Percentiles rank a stretch among this genome's conserved stretches.
These are phyloP conservation scores for Hymenoscyphus linearis DNA, from an alignment of 2,329 filamentous ascomycete genomes.

Conservation along the genomic window DNA sequence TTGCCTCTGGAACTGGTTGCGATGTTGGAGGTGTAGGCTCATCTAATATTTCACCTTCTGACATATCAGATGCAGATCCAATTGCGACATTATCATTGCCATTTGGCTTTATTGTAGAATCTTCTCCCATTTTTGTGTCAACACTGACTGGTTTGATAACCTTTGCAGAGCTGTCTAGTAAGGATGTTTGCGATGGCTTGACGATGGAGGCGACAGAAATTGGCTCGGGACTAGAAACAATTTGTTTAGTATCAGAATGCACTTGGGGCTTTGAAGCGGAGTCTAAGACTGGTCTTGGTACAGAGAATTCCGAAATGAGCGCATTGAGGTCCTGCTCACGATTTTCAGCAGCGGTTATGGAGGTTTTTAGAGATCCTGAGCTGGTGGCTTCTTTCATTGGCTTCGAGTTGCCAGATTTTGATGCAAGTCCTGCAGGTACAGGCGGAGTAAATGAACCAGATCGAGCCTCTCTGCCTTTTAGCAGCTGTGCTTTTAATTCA, in stretches of 20 bases:
- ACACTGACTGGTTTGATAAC: constrained; percentile 13
- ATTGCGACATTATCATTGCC: neutral
- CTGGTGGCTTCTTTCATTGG: constrained; percentile 15
- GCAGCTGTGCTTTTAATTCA: constrained; percentile 30
- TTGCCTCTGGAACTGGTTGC: constrained; percentile 14
- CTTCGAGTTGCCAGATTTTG: constrained; percentile 7
- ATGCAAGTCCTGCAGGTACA: neutral
- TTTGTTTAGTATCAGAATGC: constrained; percentile 7
- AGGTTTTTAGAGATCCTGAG: constrained; percentile 19
- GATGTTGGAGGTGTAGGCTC: constrained; percentile 19
- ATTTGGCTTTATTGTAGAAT: constrained; percentile 8
- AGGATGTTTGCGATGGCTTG: constrained; percentile 16
- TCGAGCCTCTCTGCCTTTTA: constrained; percentile 24
- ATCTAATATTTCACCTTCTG: constrained; percentile 33
- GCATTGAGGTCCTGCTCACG: constrained; percentile 23
- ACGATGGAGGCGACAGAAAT: neutral
- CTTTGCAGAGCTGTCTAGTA: constrained; percentile 22
- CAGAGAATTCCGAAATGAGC: constrained; percentile 27
- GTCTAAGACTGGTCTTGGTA: constrained; percentile 15
- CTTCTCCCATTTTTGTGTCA: constrained; percentile 11
- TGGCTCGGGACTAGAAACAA: constrained; percentile 7
- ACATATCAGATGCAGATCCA: constrained; percentile 23
- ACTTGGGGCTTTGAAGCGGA: constrained; percentile 17
- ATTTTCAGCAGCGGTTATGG: constrained; percentile 14
- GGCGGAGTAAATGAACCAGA: constrained; percentile 23